phyloP scores from a whole-genome alignment of 805 yeast species.

The Saturnispora sekii region DNA sequence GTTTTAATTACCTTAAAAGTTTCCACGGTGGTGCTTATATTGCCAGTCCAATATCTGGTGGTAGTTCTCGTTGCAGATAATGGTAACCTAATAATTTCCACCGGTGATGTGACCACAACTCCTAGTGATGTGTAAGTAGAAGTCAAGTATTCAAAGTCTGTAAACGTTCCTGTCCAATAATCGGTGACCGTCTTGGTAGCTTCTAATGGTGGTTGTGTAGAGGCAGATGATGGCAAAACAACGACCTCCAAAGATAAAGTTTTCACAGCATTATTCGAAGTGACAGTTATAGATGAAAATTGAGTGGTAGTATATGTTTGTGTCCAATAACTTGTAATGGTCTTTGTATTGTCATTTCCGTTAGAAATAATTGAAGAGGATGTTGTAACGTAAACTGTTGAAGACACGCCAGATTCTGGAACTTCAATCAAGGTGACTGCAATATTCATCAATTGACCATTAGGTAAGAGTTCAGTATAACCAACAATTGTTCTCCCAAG shows the following conservation, averaged over 20 bases:
- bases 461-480: not conserved
- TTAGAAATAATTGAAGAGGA: not conserved
- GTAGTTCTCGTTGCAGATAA: not conserved
- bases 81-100: constrained; percentile 4
- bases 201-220: too few relatives aligned
- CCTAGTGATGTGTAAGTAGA: not conserved
- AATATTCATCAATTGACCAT: not conserved
- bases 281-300: too few relatives aligned
- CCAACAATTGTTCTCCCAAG: not conserved
- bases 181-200: not conserved
- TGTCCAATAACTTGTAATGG: too few relatives aligned
- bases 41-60: not conserved
- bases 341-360: too few relatives aligned
- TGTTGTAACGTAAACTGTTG: not conserved
- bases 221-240: too few relatives aligned
- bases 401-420: not conserved
- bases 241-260: too few relatives aligned
- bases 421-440: not conserved
- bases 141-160: not conserved
- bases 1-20: not conserved
- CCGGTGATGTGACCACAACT: not conserved
- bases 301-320: too few relatives aligned
- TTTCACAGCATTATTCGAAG: too few relatives aligned
- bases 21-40: not conserved
- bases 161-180: constrained; percentile 3